These are phyloP conservation scores for Gorgonomyces haynaldii DNA, from an alignment of 192 early-diverging fungal genomes.

Conservation along the genomic window DNA sequence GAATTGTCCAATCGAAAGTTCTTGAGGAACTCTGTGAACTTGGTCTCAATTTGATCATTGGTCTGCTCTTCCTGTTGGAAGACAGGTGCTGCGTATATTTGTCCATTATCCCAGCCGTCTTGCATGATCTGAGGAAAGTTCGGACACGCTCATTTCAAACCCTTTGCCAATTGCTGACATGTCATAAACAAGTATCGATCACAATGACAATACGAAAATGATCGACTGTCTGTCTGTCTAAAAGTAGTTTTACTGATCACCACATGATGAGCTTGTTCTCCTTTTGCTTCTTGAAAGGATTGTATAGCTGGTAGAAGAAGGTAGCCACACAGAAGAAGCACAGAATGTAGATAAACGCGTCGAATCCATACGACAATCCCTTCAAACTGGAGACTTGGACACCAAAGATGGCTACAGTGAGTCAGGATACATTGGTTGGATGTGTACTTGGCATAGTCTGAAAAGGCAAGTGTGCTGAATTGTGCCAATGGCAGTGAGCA, in stretches of 20 bases:
- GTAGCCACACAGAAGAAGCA: slow-evolving; percentile 30
- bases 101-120: slow-evolving; percentile 3
- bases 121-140: too few relatives aligned
- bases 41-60: slow-evolving; percentile 37
- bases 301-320: slow-evolving; percentile 32
- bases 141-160: too few relatives aligned
- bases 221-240: too few relatives aligned
- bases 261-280: slow-evolving; percentile 14
- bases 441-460: slow-evolving; percentile 39
- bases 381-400: slow-evolving; percentile 39
- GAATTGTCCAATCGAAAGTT: slow-evolving; percentile 72
- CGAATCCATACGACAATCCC: slow-evolving; percentile 36
- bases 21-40: slow-evolving; percentile 72
- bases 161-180: too few relatives aligned
- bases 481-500: slow-evolving; percentile 45
- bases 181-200: too few relatives aligned
- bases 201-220: too few relatives aligned
- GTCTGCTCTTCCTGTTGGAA: slow-evolving; percentile 35
- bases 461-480: slow-evolving; percentile 43
- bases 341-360: slow-evolving; percentile 34
- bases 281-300: slow-evolving; percentile 31
- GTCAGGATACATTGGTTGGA: slow-evolving; percentile 32
- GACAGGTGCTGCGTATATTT: neutral
- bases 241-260: too few relatives aligned
- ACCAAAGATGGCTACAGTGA: slow-evolving; percentile 41